phyloP scores from a whole-genome alignment of 345 rosid species.

The Noccaea caerulescens region DNA sequence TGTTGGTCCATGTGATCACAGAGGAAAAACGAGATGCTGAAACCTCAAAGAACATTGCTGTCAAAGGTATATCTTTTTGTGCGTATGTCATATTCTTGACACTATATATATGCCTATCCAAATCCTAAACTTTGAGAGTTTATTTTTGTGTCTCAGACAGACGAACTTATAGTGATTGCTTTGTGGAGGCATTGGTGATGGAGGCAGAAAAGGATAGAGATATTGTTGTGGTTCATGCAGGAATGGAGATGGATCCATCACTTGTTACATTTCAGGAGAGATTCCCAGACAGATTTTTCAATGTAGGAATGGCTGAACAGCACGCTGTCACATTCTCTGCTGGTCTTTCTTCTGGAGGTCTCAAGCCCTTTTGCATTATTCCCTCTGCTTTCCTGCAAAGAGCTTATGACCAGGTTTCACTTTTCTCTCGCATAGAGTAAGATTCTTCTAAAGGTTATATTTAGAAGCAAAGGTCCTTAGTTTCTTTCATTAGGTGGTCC shows the following conservation, averaged over 20 bases:
- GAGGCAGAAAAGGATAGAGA: conserved; percentile 89
- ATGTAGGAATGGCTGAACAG: conserved; percentile 95
- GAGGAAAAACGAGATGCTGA: conserved; percentile 59
- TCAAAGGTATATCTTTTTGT: conserved; percentile 47
- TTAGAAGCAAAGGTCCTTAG: conserved; percentile 16
- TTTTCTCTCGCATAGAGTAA: conserved; percentile 18
- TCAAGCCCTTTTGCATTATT: conserved; percentile 91
- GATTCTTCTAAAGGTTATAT: neutral
- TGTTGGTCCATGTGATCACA: conserved; percentile 87
- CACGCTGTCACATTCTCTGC: conserved; percentile 98
- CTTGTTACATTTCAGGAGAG: conserved; percentile 66
- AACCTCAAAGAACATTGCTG: conserved; percentile 38
- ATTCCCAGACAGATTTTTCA: conserved; percentile 75
- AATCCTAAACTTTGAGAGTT: conserved; percentile 1
- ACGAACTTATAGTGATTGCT: conserved; percentile 80
- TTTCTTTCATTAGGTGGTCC: conserved; percentile 63
- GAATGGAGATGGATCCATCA: conserved; percentile 75
- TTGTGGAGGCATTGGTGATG: conserved; percentile 71
- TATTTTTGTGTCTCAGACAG: conserved; percentile 44
- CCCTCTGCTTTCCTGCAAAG: conserved; percentile 89
- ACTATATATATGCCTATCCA: neutral
- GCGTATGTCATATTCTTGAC: conserved; percentile 12
- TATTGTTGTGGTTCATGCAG: conserved; percentile 82
- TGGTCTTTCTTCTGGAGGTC: conserved; percentile 87
- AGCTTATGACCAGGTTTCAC: conserved; percentile 91